phyloP scores from a whole-genome alignment of 768 basidiomycete genomes.

The Russula virescens region DNA sequence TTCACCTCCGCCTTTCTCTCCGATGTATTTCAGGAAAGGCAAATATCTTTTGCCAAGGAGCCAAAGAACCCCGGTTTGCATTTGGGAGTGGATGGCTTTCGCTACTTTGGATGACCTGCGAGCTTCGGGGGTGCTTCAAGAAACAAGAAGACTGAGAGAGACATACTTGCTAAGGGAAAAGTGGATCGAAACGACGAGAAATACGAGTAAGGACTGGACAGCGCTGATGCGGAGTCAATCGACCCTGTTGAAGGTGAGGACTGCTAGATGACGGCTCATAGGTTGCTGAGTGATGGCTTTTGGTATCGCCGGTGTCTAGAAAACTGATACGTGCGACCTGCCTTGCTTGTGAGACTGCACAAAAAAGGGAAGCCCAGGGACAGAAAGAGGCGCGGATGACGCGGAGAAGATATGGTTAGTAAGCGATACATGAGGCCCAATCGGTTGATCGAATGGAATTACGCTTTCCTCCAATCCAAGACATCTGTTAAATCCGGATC shows the following conservation, averaged over 20 bases:
- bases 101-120: neutral
- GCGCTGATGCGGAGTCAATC: too few species aligned
- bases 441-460: too few species aligned
- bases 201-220: too few species aligned
- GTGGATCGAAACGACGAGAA: neutral
- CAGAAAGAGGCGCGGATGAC: neutral
- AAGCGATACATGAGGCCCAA: too few species aligned
- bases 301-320: too few species aligned
- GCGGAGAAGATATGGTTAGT: neutral
- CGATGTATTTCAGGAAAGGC: slow-evolving; percentile 2
- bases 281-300: too few species aligned
- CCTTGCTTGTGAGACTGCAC: neutral
- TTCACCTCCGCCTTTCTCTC: slow-evolving; percentile 3
- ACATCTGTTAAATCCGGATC: too few species aligned
- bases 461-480: too few species aligned
- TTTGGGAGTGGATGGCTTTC: neutral
- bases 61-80: slow-evolving; percentile 6
- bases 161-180: neutral
- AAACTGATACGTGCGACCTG: too few species aligned
- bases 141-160: slow-evolving; percentile 25
- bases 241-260: too few species aligned
- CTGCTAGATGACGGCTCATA: too few species aligned
- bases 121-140: slow-evolving; percentile 10
- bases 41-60: slow-evolving; percentile 1
- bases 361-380: neutral